Evolutionary conservation across 208 protist genomes (phyloP).

Genomic region (Leishmania braziliensis): DNA sequence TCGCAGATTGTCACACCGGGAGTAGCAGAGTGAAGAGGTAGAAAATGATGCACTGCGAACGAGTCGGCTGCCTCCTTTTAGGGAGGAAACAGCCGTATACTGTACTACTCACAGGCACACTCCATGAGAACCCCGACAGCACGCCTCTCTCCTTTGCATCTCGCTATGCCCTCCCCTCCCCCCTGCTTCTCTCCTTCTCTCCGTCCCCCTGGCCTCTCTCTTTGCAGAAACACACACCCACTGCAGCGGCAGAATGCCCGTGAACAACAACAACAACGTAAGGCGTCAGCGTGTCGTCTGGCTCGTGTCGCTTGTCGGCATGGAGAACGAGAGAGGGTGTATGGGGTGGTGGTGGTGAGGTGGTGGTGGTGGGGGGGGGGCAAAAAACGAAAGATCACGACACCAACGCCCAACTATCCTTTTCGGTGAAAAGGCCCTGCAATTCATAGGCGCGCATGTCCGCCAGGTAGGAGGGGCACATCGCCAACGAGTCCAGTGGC

Average conservation of each 20-base stretch:
- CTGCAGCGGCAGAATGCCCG: background rate
- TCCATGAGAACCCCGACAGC: background rate
- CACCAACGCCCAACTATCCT: slow-evolving; percentile 20
- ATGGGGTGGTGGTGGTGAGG: too few species aligned
- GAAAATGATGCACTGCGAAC: background rate
- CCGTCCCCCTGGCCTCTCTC: background rate
- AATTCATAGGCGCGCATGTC: slow-evolving; percentile 20
- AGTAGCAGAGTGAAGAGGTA: background rate
- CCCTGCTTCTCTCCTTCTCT: too few species aligned
- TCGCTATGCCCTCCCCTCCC: background rate
- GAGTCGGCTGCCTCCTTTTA: background rate
- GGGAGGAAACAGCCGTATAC: background rate
- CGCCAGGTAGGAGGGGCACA: slow-evolving; percentile 9
- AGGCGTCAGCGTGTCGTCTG: background rate
- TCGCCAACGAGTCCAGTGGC: slow-evolving; percentile 16
- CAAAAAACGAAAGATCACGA: background rate
- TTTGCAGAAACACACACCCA: background rate
- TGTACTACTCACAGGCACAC: background rate
- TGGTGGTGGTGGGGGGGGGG: too few species aligned
- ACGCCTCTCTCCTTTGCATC: background rate
- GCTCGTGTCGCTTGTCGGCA: background rate
- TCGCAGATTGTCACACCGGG: background rate
- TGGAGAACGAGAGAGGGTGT: background rate
- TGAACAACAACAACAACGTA: background rate
- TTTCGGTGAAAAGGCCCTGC: slow-evolving; percentile 6